These are phyloP conservation scores for Pachysandra terminalis DNA, from an alignment of 164 flowering plant genomes.

Conservation along the genomic window DNA sequence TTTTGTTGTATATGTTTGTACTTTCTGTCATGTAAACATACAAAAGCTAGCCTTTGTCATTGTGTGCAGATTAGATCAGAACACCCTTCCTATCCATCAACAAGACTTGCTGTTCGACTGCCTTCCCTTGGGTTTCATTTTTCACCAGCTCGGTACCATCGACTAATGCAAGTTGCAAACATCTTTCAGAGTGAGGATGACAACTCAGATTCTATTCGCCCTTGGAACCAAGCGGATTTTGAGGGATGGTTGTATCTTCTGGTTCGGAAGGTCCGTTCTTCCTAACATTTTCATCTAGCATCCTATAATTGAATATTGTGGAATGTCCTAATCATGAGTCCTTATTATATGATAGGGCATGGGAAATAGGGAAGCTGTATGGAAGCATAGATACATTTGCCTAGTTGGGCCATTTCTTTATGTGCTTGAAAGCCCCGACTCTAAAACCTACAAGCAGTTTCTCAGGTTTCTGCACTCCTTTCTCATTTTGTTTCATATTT, in stretches of 20 bases:
- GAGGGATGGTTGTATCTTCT: slow-evolving; percentile 90
- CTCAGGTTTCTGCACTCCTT: slow-evolving; percentile 48
- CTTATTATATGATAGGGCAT: slow-evolving; percentile 56
- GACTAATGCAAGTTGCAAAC: slow-evolving; percentile 79
- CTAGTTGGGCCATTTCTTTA: slow-evolving; percentile 87
- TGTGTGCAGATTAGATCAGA: slow-evolving; percentile 60
- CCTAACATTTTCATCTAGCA: neutral
- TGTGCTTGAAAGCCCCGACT: slow-evolving; percentile 68
- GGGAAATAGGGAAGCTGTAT: slow-evolving; percentile 91
- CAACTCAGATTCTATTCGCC: slow-evolving; percentile 39
- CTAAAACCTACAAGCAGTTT: slow-evolving; percentile 77
- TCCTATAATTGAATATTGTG: neutral
- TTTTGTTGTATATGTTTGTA: neutral
- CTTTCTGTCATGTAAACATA: neutral
- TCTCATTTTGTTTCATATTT: slow-evolving; percentile 8
- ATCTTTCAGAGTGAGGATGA: slow-evolving; percentile 65
- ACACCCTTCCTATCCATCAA: slow-evolving; percentile 66
- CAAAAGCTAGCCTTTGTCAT: slow-evolving; percentile 3
- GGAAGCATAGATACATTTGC: slow-evolving; percentile 85
- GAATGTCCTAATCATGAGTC: slow-evolving; percentile 2
- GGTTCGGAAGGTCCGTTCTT: slow-evolving; percentile 64
- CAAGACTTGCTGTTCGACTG: slow-evolving; percentile 72
- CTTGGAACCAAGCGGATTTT: slow-evolving; percentile 92
- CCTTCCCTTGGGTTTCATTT: slow-evolving; percentile 89
- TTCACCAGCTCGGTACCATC: slow-evolving; percentile 97